These are phyloP conservation scores for Pharus latifolius DNA, from an alignment of 176 grass and related monocot genomes.

Conservation along the genomic window DNA sequence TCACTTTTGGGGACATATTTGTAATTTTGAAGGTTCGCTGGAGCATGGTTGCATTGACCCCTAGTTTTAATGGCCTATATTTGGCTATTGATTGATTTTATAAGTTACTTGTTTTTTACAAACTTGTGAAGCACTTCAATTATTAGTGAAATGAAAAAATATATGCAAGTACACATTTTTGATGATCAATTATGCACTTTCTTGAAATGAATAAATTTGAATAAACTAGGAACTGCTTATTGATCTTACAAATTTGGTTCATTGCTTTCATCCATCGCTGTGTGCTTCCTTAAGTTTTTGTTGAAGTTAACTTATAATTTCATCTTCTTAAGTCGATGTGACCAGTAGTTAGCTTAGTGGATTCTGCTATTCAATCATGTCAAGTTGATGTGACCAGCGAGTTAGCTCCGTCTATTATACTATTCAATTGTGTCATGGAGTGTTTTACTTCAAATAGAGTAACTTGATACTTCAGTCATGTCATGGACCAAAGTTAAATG, in stretches of 20 bases:
- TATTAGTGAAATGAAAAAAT: too few relatives aligned
- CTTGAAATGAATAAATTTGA: too few relatives aligned
- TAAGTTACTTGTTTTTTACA: not conserved
- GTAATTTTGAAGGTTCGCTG: too few relatives aligned
- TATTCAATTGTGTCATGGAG: not conserved
- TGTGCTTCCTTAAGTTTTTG: not conserved
- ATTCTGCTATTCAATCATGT: not conserved
- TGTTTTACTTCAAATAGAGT: not conserved
- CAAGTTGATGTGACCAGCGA: too few relatives aligned
- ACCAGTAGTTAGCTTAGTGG: not conserved
- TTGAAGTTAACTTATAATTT: not conserved
- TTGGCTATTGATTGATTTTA: not conserved
- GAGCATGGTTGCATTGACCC: too few relatives aligned
- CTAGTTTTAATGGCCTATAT: too few relatives aligned
- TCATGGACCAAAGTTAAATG: slow-evolving; percentile 10
- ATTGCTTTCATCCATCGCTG: not conserved
- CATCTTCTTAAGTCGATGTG: not conserved
- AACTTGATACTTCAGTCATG: not conserved
- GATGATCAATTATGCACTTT: too few relatives aligned
- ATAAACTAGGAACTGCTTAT: too few relatives aligned
- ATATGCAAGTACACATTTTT: too few relatives aligned
- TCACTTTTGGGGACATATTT: too few relatives aligned
- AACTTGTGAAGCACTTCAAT: not conserved
- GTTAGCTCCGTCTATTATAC: not conserved
- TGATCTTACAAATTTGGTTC: too few relatives aligned